Conservation (phyloP, 768 basidiomycete genomes). For the Chalciporus piperatus region DNA sequence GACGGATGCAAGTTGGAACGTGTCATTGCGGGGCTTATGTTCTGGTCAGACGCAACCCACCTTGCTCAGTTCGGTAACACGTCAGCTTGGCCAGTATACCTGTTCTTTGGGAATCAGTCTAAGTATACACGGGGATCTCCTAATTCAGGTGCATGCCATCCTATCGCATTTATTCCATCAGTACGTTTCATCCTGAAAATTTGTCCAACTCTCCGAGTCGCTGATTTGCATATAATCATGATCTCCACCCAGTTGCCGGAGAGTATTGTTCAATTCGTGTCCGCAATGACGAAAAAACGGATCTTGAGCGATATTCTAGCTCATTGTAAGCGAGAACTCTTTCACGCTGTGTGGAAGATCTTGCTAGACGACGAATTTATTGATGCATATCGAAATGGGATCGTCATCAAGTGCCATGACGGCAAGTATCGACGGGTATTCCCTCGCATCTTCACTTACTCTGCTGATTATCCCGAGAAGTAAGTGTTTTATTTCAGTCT, state of each 20-base stretch:
- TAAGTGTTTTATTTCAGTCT: constrained; percentile 4
- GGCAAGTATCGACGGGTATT: constrained; percentile 20
- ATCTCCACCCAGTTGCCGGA: not conserved
- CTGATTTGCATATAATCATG: too few relatives aligned
- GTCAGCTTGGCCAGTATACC: constrained; percentile 19
- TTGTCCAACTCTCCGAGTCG: too few relatives aligned
- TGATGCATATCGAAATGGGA: constrained; percentile 21
- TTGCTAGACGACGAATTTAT: constrained; percentile 19
- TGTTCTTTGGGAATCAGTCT: not conserved
- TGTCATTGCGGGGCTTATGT: constrained; percentile 13
- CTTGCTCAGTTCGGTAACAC: constrained; percentile 10
- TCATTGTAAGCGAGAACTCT: constrained; percentile 15
- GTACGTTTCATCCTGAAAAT: constrained; percentile 7
- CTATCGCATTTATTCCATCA: constrained; percentile 19
- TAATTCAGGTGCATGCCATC: constrained; percentile 11
- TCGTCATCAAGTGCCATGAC: constrained; percentile 23
- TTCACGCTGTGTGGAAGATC: constrained; percentile 19
- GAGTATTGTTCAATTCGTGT: not conserved
- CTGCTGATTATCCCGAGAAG: constrained; percentile 40
- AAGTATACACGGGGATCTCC: constrained; percentile 17
- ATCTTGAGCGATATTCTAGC: not conserved
- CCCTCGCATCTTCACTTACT: constrained; percentile 32
- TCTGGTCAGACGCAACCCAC: constrained; percentile 16
- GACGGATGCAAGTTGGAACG: constrained; percentile 16
- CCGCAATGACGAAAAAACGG: not conserved